Percentiles rank a stretch among this genome's conserved stretches.
Conservation (phyloP, 371 early-diverging fungal species). For the Mucor saturninus region DNA sequence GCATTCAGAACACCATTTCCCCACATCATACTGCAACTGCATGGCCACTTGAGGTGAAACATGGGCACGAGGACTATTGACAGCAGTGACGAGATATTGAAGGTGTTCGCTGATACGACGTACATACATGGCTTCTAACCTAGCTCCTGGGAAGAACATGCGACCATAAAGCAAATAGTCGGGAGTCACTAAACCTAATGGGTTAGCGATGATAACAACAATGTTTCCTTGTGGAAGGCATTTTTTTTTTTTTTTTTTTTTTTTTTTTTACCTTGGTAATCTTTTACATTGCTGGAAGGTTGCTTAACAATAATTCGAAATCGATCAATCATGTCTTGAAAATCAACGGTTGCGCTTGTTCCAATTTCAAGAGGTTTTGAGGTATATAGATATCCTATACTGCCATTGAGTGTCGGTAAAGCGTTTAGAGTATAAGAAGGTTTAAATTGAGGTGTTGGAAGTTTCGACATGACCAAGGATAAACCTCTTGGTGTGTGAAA, state of each 20-base stretch:
- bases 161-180: conserved; percentile 75
- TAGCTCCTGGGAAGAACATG: conserved; percentile 78
- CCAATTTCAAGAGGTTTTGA: conserved; percentile 69
- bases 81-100: conserved; percentile 74
- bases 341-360: conserved; percentile 64
- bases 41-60: conserved; percentile 69
- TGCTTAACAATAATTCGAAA: conserved; percentile 47
- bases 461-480: conserved; percentile 72
- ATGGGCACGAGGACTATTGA: conserved; percentile 60
- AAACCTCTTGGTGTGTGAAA: conserved; percentile 79
- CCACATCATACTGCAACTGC: conserved; percentile 74
- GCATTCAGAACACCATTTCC: conserved; percentile 79
- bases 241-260: not conserved
- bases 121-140: conserved; percentile 78
- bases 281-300: not conserved
- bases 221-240: not conserved
- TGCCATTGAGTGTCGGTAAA: conserved; percentile 70
- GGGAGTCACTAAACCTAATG: conserved; percentile 14
- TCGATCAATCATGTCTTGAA: conserved; percentile 63
- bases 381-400: conserved; percentile 83
- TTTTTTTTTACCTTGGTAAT: conserved; percentile 7
- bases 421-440: conserved; percentile 78
- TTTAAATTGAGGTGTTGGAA: conserved; percentile 77
- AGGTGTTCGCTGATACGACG: conserved; percentile 62
- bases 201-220: not conserved